Evolutionary conservation across 1,284 basidiomycete genomes (phyloP), one percentile per base, ranked within the genome.

Genomic region (Puccinia hordei): DNA sequence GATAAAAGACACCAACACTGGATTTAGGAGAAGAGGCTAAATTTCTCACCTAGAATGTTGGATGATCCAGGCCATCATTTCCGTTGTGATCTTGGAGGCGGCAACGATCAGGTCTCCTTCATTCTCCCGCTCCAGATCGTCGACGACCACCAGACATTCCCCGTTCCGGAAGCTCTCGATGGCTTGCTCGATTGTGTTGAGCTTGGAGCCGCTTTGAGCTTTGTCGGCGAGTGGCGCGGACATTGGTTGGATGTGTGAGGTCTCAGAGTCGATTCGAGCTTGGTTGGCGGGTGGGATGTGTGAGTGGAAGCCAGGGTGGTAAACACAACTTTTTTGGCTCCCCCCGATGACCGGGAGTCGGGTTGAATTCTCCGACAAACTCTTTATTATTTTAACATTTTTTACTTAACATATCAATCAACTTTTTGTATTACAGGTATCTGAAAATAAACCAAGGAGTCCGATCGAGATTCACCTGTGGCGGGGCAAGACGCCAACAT

Each of bases 41-140:
- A 41, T 6, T 13, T 0, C 76, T 63, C 82, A 95, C 95, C 93
- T 96, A 0, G 93, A 94, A 87, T 96, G 92, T 85, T 92, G 91
- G 86, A 99, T 95, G 89, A 99, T 93, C 94, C 94, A 99, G 0
- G 97, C 97, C 96, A 99, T 98, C 84, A 96, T 93, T 86, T 97
- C 92, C 0, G 93, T 93, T 27, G 94, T 94, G 82, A 93, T 90
- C 81, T 90, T 89, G 59, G 88, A 88, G 0, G 90, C 95, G 19
- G 95, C 90, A 84, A 94, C 91, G 85, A 97, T 93, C 81, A 98
- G 87, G 86, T 98, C 95, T 1, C 95, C 95, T 86, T 98, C 95
- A 85, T 97, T 98, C 87, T 98, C 95, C 82, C 95, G 88, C 82
- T 89, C 88, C 86, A 96, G 92, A 86, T 97, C 95, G 86, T 98